Evolutionary conservation across 73 alveolate species (phyloP).

Genomic region (Tetrahymena thermophila): DNA sequence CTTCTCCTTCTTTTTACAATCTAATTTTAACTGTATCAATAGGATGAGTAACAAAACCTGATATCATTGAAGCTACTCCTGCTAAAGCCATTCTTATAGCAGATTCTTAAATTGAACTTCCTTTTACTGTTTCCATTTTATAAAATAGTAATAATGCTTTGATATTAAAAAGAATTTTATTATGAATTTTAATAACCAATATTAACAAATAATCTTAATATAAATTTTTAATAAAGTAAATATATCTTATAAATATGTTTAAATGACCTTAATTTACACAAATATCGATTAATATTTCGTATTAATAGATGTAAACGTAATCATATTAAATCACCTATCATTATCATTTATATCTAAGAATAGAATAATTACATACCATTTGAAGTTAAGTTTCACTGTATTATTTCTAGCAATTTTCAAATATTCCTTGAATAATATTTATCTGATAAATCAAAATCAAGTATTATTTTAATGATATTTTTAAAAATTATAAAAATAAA

Average conservation of each 20-base stretch:
- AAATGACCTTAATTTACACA: background rate
- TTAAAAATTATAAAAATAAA: too few species aligned
- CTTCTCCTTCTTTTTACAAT: constrained; percentile 52
- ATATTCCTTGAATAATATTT: background rate
- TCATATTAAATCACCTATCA: background rate
- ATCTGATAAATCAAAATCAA: too few species aligned
- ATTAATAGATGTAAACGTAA: background rate
- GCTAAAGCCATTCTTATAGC: constrained; percentile 33
- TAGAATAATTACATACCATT: background rate
- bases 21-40: constrained; percentile 59
- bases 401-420: background rate
- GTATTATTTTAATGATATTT: too few species aligned
- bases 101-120: background rate
- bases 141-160: background rate
- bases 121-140: background rate
- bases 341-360: background rate
- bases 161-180: background rate
- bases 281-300: background rate
- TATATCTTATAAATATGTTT: background rate
- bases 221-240: background rate
- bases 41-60: constrained; percentile 61
- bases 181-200: background rate
- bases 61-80: constrained; percentile 54
- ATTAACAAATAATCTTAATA: too few species aligned
- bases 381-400: background rate